These are phyloP conservation scores for Salix viminalis DNA, from an alignment of 345 rosid species.

Conservation along the genomic window DNA sequence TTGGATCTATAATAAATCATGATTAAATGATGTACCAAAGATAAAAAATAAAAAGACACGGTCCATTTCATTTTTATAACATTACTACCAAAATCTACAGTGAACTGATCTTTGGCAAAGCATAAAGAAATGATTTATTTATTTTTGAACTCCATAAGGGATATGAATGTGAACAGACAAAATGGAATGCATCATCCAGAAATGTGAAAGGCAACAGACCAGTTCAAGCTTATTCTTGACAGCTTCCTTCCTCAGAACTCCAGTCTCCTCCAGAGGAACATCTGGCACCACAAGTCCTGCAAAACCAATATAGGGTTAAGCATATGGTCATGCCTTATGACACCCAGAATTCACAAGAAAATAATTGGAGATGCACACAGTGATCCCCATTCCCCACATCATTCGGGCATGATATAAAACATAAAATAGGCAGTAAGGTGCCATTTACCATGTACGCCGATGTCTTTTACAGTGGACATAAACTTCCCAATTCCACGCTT, in stretches of 20 bases:
- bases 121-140: neutral
- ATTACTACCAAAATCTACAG: neutral
- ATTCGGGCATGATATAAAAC: neutral
- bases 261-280: conserved; percentile 94
- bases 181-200: neutral
- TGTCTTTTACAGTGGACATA: conserved; percentile 56
- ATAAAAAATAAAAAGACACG: neutral
- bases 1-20: neutral
- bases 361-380: neutral
- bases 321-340: neutral
- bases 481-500: conserved; percentile 67
- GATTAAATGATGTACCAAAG: neutral
- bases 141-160: neutral
- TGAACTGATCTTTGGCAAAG: neutral
- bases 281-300: conserved; percentile 93
- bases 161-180: neutral
- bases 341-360: neutral
- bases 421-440: neutral
- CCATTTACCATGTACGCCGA: conserved; percentile 64
- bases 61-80: neutral
- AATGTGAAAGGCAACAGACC: conserved; percentile 27
- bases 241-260: conserved; percentile 68
- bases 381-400: neutral
- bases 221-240: conserved; percentile 65
- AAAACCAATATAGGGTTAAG: conserved; percentile 1